Evolutionary conservation across 2,329 filamentous ascomycete genomes (phyloP).

Genomic region (Diplodia corticola): DNA sequence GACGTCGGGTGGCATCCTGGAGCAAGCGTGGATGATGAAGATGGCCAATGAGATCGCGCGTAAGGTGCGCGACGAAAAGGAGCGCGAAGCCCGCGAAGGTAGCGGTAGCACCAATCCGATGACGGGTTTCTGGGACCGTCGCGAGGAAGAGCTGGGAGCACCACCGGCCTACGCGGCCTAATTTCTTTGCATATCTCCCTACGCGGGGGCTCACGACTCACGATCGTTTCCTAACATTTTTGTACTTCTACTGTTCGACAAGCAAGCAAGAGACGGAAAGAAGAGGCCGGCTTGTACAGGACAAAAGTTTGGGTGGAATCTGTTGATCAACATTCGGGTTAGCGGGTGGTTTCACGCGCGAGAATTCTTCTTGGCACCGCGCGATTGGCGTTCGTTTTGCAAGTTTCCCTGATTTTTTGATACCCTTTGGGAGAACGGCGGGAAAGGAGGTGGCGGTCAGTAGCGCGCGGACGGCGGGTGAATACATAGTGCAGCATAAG

Average conservation of each 20-base stretch:
- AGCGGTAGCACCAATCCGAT: conserved; percentile 5
- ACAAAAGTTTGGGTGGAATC: conserved; percentile 14
- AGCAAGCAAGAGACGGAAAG: background rate
- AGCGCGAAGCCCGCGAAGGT: conserved; percentile 28
- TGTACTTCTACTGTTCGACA: conserved; percentile 12
- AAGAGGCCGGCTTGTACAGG: background rate
- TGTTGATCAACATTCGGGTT: conserved; percentile 10
- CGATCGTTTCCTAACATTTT: conserved; percentile 10
- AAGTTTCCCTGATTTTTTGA: conserved; percentile 18
- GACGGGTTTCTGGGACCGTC: conserved; percentile 29
- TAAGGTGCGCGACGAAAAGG: conserved; percentile 85
- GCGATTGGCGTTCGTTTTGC: conserved; percentile 21
- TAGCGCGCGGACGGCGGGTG: background rate
- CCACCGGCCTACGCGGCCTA: conserved; percentile 39
- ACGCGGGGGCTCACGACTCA: background rate
- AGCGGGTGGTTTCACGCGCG: conserved; percentile 13
- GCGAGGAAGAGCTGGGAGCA: conserved; percentile 33
- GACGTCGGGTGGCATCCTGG: conserved; percentile 58
- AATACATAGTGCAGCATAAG: background rate
- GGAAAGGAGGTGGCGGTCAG: conserved; percentile 16
- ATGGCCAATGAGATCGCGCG: conserved; percentile 90
- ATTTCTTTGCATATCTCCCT: background rate
- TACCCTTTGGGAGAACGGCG: conserved; percentile 16
- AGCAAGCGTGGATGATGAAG: conserved; percentile 86
- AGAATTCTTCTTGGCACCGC: background rate